A percentile compares a stretch with the other conserved stretches of the same genome.
Evolutionary conservation across 768 basidiomycete genomes (phyloP).

Genomic region (Phanerochaete carnosa): DNA sequence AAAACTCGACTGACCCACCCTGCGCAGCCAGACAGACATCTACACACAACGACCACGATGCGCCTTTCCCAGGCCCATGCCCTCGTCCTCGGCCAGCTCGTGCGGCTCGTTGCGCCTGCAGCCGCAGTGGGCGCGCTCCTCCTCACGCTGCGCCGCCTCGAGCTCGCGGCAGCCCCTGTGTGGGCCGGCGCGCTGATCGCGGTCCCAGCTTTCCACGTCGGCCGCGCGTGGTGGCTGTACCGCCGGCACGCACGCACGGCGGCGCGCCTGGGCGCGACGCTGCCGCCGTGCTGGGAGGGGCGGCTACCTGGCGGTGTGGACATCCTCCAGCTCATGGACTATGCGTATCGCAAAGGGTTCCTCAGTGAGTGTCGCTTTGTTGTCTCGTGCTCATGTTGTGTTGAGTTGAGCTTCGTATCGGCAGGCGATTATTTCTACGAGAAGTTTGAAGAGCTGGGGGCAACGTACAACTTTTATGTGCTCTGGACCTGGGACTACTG

Average conservation of each 20-base stretch:
- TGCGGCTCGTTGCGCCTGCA: background rate
- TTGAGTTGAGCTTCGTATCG: background rate
- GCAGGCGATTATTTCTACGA: background rate
- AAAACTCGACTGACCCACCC: too few species aligned
- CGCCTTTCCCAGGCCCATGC: background rate
- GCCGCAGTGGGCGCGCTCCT: background rate
- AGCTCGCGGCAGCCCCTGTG: background rate
- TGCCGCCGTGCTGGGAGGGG: slow-evolving; percentile 30
- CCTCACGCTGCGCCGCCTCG: background rate
- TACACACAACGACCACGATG: background rate
- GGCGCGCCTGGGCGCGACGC: background rate
- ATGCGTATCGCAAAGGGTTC: slow-evolving; percentile 28
- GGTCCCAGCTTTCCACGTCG: background rate
- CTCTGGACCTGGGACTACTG: background rate
- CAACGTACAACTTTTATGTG: background rate
- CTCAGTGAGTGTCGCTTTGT: slow-evolving; percentile 26
- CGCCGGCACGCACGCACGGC: background rate
- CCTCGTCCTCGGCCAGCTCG: background rate
- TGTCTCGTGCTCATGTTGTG: too few species aligned
- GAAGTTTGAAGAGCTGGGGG: background rate
- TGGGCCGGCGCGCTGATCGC: background rate
- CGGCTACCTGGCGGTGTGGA: slow-evolving; percentile 34
- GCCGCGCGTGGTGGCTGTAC: background rate
- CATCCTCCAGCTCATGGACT: slow-evolving; percentile 22
- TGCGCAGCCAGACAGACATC: too few species aligned